Evolutionary conservation across 106 monocot species (phyloP).

Genomic region (Acanthochlamys bracteata): DNA sequence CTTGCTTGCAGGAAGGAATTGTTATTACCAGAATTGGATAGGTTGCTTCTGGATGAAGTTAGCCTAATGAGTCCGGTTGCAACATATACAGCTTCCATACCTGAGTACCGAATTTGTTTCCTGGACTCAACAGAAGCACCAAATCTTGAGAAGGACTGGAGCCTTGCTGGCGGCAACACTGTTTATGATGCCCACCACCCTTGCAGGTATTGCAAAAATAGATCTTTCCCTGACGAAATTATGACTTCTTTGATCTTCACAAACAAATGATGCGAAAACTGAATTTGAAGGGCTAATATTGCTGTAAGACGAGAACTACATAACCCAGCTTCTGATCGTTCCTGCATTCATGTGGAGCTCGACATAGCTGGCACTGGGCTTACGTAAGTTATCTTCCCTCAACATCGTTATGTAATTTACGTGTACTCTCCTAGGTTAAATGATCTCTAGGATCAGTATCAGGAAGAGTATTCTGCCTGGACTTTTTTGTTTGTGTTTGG

Average conservation of each 20-base stretch:
- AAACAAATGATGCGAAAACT: not conserved
- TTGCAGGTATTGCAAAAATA: constrained; percentile 43
- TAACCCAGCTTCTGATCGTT: constrained; percentile 79
- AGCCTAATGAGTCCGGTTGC: constrained; percentile 36
- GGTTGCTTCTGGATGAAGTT: constrained; percentile 68
- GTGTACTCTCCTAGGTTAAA: too few relatives aligned
- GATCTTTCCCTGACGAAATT: not conserved
- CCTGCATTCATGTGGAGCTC: constrained; percentile 93
- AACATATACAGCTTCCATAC: constrained; percentile 74
- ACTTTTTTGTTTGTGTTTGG: too few relatives aligned
- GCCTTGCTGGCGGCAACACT: constrained; percentile 68
- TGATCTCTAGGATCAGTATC: too few relatives aligned
- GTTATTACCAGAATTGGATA: constrained; percentile 87
- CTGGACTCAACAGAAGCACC: constrained; percentile 26
- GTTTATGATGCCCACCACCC: constrained; percentile 80
- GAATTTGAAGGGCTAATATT: constrained; percentile 56
- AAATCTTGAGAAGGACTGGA: constrained; percentile 49
- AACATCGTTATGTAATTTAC: too few relatives aligned
- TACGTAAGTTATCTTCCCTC: constrained; percentile 29
- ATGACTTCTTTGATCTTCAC: not conserved
- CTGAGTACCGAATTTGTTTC: constrained; percentile 77
- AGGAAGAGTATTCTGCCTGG: too few relatives aligned
- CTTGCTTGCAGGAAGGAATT: constrained; percentile 65
- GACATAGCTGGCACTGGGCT: constrained; percentile 79
- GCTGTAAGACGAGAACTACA: constrained; percentile 82